Percentiles rank a stretch among this genome's conserved stretches.
Evolutionary conservation across 2,329 filamentous ascomycete genomes (phyloP).

Genomic region (Curvularia verruculosa): DNA sequence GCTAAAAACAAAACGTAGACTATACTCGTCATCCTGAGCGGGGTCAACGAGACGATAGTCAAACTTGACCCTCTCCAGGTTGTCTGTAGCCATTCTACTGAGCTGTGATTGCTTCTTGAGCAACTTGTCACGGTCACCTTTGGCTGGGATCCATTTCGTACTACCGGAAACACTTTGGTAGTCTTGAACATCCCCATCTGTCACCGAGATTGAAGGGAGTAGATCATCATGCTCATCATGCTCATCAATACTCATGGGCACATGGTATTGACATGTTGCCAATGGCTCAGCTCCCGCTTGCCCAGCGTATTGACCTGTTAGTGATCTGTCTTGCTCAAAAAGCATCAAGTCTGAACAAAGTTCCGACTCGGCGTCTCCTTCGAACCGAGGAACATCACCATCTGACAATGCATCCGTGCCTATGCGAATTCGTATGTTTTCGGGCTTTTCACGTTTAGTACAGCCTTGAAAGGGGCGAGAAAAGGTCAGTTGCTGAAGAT

Average conservation of each 20-base stretch:
- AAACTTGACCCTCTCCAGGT: constrained; percentile 10
- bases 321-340: constrained; percentile 37
- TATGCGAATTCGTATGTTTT: constrained; percentile 45
- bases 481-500: constrained; percentile 7
- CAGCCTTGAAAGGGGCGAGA: constrained; percentile 16
- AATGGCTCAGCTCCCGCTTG: constrained; percentile 5
- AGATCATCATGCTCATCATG: not conserved
- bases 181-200: constrained; percentile 7
- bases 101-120: constrained; percentile 5
- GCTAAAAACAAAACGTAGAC: constrained; percentile 30
- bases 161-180: not conserved
- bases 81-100: not conserved
- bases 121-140: constrained; percentile 2
- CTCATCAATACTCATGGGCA: constrained; percentile 7
- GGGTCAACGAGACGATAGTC: constrained; percentile 26
- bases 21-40: constrained; percentile 20
- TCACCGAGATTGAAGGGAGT: not conserved
- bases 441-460: constrained; percentile 16
- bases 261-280: constrained; percentile 8
- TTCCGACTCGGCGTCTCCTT: constrained; percentile 15
- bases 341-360: constrained; percentile 46
- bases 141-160: not conserved
- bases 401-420: constrained; percentile 45
- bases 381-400: constrained; percentile 22
- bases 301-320: constrained; percentile 12